phyloP scores from a whole-genome alignment of 176 grass and related monocot genomes.

The Carex cristatella region DNA sequence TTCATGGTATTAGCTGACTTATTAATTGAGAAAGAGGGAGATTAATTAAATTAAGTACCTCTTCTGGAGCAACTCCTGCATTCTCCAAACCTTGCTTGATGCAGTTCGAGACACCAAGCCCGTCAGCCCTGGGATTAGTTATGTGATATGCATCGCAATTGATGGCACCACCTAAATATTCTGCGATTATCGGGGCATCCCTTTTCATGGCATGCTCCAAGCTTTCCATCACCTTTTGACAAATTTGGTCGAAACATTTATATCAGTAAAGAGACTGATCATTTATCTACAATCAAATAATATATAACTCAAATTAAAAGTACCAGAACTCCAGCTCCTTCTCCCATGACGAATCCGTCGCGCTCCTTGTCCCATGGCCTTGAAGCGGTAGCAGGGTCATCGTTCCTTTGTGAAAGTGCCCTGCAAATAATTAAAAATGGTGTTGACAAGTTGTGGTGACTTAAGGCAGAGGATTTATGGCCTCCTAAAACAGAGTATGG shows the following conservation, averaged over 20 bases:
- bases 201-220: conserved; percentile 95
- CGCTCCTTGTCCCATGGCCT: conserved; percentile 89
- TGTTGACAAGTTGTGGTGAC: neutral
- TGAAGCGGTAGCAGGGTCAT: conserved; percentile 88
- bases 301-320: neutral
- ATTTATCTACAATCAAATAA: neutral
- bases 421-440: conserved; percentile 20
- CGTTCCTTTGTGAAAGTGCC: conserved; percentile 93
- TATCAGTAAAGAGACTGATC: neutral
- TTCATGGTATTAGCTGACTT: neutral
- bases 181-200: conserved; percentile 73
- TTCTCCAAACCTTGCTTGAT: conserved; percentile 69
- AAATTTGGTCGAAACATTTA: neutral
- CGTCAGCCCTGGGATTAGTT: conserved; percentile 84
- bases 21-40: neutral
- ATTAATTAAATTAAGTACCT: conserved; percentile 37
- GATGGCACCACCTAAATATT: conserved; percentile 91
- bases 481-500: neutral
- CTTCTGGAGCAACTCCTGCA: conserved; percentile 77
- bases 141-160: conserved; percentile 99
- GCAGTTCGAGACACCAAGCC: conserved; percentile 84
- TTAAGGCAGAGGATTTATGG: neutral
- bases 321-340: conserved; percentile 97
- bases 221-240: conserved; percentile 83
- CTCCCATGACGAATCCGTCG: conserved; percentile 98